A percentile compares a stretch with the other conserved stretches of the same genome.
These are phyloP conservation scores for Kwoniella newhampshirensis DNA, from an alignment of 768 basidiomycete species.

Conservation along the genomic window DNA sequence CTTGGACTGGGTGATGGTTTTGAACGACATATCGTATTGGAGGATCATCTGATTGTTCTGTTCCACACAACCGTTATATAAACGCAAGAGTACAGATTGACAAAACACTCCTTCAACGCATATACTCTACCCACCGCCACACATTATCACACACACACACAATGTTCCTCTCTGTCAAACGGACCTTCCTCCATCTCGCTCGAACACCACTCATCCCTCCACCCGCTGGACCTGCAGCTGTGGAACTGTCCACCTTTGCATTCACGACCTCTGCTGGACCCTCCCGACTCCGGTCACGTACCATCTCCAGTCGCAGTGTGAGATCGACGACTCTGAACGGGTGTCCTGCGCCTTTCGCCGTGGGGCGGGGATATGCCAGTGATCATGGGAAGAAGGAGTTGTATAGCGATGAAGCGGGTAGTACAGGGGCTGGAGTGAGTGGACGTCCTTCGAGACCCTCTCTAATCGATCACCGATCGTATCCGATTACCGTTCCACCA, in stretches of 20 bases:
- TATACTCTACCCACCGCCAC: conserved; percentile 1
- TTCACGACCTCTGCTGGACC: conserved; percentile 30
- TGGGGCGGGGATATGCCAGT: conserved; percentile 41
- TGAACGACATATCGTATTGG: too few relatives aligned
- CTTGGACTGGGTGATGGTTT: too few relatives aligned
- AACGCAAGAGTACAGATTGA: not conserved
- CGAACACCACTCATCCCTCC: conserved; percentile 39
- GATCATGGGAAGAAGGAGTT: conserved; percentile 50
- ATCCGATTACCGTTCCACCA: too few relatives aligned
- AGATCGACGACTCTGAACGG: not conserved
- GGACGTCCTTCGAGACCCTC: not conserved
- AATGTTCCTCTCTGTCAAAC: conserved; percentile 35
- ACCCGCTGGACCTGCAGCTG: conserved; percentile 24
- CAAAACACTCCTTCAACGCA: not conserved
- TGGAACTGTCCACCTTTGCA: conserved; percentile 39
- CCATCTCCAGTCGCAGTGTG: conserved; percentile 18
- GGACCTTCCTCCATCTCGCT: conserved; percentile 33
- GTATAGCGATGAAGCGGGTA: conserved; percentile 50
- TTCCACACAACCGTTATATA: not conserved
- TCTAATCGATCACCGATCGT: not conserved
- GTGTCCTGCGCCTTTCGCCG: not conserved
- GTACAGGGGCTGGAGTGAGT: conserved; percentile 49
- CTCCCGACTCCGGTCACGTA: conserved; percentile 33
- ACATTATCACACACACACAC: conserved; percentile 4
- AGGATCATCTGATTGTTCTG: too few relatives aligned